These are phyloP conservation scores for Coffea eugenioides DNA, from an alignment of 257 asterid genomes.

Conservation along the genomic window DNA sequence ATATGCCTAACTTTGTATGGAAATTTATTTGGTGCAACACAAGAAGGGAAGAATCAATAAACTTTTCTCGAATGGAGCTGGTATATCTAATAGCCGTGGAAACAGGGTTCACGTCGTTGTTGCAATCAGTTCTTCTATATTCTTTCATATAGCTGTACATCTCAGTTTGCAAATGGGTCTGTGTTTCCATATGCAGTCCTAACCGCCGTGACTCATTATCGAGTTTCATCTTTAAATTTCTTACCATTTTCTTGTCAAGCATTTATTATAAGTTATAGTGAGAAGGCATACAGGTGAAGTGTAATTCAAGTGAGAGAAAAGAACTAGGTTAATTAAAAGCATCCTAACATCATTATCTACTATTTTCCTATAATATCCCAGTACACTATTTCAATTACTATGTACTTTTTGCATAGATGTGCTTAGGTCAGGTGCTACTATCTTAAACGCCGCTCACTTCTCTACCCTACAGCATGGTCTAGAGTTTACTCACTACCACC, in stretches of 20 bases:
- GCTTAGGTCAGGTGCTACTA: not conserved
- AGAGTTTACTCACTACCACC: not conserved
- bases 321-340: not conserved
- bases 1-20: not conserved
- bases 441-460: not conserved
- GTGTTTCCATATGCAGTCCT: not conserved
- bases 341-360: not conserved
- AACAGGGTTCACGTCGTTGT: not conserved
- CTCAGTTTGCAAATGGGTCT: not conserved
- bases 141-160: not conserved
- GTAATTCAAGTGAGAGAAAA: not conserved
- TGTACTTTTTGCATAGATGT: not conserved
- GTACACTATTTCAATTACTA: not conserved
- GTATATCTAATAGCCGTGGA: not conserved
- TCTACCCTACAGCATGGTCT: constrained; percentile 1
- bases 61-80: not conserved
- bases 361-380: constrained; percentile 12
- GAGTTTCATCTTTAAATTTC: not conserved
- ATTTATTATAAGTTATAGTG: not conserved
- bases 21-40: not conserved
- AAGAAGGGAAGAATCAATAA: not conserved
- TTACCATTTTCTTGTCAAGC: not conserved
- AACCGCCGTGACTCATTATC: not conserved
- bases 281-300: not conserved
- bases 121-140: not conserved